Evolutionary conservation across 2,329 filamentous ascomycete genomes (phyloP).

Genomic region (Chaetothyriales sp.): DNA sequence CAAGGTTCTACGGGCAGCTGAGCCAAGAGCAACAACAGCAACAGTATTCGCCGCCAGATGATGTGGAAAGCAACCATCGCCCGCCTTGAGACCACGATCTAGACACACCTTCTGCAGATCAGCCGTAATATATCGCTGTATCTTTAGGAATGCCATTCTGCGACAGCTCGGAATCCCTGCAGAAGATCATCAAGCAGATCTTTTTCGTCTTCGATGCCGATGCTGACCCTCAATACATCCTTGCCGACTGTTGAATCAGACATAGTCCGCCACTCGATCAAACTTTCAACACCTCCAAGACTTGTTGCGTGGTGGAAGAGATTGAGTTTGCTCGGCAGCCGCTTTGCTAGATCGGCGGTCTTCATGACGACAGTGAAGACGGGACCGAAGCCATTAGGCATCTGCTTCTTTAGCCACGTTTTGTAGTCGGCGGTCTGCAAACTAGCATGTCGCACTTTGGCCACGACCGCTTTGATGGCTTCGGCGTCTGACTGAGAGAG

Average conservation of each 20-base stretch:
- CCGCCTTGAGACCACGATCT: no score
- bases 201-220: slow-evolving; percentile 76
- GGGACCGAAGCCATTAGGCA: slow-evolving; percentile 80
- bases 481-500: slow-evolving; percentile 29
- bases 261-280: slow-evolving; percentile 96
- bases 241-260: slow-evolving; percentile 60
- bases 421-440: slow-evolving; percentile 54
- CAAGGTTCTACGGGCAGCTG: neutral
- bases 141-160: neutral
- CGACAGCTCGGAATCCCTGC: slow-evolving; percentile 49
- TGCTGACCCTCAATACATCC: slow-evolving; percentile 62
- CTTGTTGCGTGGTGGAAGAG: slow-evolving; percentile 94
- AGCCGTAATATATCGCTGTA: neutral
- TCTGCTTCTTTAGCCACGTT: slow-evolving; percentile 69
- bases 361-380: slow-evolving; percentile 67
- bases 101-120: neutral
- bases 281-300: slow-evolving; percentile 80
- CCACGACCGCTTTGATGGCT: slow-evolving; percentile 42
- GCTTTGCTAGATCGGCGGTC: slow-evolving; percentile 46
- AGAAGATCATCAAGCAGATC: slow-evolving; percentile 67
- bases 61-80: neutral
- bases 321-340: slow-evolving; percentile 60
- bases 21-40: neutral
- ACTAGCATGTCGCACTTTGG: slow-evolving; percentile 59
- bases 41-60: neutral